These are phyloP conservation scores for Coccomyxa sp. DNA, from an alignment of 139 green algal species.

Conservation along the genomic window DNA sequence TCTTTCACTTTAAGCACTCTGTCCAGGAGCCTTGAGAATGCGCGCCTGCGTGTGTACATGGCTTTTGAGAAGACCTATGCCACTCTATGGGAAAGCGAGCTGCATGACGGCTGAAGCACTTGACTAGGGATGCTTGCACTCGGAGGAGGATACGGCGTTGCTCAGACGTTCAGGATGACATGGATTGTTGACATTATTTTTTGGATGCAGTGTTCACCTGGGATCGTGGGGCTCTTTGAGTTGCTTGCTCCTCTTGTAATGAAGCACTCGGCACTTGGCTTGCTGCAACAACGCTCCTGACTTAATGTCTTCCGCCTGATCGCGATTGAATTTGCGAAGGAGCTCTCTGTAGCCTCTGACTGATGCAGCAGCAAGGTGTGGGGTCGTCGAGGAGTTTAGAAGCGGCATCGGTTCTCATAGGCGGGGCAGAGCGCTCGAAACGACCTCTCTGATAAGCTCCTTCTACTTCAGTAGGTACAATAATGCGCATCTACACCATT, in stretches of 20 bases:
- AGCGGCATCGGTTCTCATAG: too few species aligned
- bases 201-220: too few species aligned
- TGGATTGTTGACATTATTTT: too few species aligned
- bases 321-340: background rate
- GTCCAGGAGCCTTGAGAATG: slow-evolving; percentile 4
- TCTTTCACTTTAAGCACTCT: slow-evolving; percentile 7
- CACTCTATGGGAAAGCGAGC: background rate
- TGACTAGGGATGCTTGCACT: too few species aligned
- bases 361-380: background rate
- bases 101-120: background rate
- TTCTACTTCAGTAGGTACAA: too few species aligned
- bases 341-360: slow-evolving; percentile 24
- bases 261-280: slow-evolving; percentile 28
- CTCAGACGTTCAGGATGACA: too few species aligned
- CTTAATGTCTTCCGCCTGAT: background rate
- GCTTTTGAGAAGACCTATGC: background rate
- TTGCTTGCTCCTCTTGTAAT: slow-evolving; percentile 1
- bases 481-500: too few species aligned
- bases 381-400: background rate
- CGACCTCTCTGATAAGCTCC: too few species aligned
- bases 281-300: slow-evolving; percentile 12
- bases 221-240: background rate
- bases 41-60: background rate
- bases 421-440: too few species aligned
- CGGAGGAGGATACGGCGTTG: too few species aligned